Evolutionary conservation across 495 filamentous ascomycete species (phyloP), one percentile per base, ranked within the genome.

Genomic region (Corynascus novoguineensis): DNA sequence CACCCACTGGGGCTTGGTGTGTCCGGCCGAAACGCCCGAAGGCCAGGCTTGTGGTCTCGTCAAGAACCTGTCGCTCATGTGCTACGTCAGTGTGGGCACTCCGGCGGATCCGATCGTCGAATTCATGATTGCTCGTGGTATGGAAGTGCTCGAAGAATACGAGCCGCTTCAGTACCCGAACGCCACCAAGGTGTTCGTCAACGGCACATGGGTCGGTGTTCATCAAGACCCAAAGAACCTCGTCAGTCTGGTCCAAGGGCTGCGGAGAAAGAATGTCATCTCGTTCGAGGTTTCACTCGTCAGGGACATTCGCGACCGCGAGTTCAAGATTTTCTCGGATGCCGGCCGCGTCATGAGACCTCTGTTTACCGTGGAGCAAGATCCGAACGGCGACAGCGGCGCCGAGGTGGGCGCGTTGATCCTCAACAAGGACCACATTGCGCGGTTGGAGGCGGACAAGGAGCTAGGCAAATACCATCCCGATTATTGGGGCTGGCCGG

Each of bases 321-420:
- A 97, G 68, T 96, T 99, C 80, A 96, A 96, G 71, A 92, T 99
- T 65, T 96, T 97, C 70, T 96, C 93, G 6, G 93, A 99, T 71
- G 90, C 92, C 40, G 93, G 93, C 11, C 84, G 93, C 68, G 90
- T 99, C 31, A 95, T 90, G 73, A 81, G 93, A 53, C 93, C 93
- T 17, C 73, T 99, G 4, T 97, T 91, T 66, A 90, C 93, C 10
- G 83, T 99, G 27, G 73, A 78, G 61, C 73, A 75, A 48, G 73
- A 77, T 8, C 90, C 95, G 50, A 90, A 88, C 52, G 77, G 87
- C 54, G 79, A 82, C 1, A 81, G 75, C 55, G 87, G 82, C 50
- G 75, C 81, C 10, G 86, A 88, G 47, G 78, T 83, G 55, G 95
- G 92, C 19, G 82, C 86, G 29, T 73, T 99, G 34, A 83, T 90